phyloP scores from a whole-genome alignment of 768 basidiomycete genomes.

The Agaricus sinodeliciosus region DNA sequence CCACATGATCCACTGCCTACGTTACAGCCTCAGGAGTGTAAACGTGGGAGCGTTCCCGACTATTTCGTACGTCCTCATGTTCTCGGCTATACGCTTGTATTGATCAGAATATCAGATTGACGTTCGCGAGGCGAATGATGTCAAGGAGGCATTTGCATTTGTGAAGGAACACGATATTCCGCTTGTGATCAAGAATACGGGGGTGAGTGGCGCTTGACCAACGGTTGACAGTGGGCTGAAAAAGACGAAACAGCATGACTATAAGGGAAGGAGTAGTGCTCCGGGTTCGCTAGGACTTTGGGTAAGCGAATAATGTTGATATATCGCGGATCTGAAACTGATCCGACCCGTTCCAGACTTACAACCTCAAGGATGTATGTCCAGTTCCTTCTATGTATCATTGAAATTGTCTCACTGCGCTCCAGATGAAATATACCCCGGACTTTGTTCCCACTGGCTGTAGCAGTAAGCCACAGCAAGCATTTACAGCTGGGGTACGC shows the following conservation, averaged over 20 bases:
- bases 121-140: slow-evolving; percentile 31
- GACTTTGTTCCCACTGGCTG: slow-evolving; percentile 32
- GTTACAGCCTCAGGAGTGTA: slow-evolving; percentile 24
- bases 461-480: slow-evolving; percentile 13
- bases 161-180: slow-evolving; percentile 30
- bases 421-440: slow-evolving; percentile 28
- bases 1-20: slow-evolving; percentile 21
- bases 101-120: slow-evolving; percentile 27
- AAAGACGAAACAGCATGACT: slow-evolving; percentile 34
- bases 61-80: slow-evolving; percentile 24
- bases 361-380: slow-evolving; percentile 32
- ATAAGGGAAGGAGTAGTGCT: slow-evolving; percentile 41
- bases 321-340: not conserved
- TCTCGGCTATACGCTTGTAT: not conserved
- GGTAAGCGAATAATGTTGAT: slow-evolving; percentile 21
- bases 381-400: not conserved
- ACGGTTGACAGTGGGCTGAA: not conserved
- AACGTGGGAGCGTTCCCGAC: slow-evolving; percentile 28
- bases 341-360: slow-evolving; percentile 21
- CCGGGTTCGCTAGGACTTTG: slow-evolving; percentile 37
- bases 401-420: not conserved
- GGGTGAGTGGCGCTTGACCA: slow-evolving; percentile 25
- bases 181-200: slow-evolving; percentile 45
- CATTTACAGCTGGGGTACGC: slow-evolving; percentile 32
- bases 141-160: slow-evolving; percentile 39